These are phyloP conservation scores for Ganoderma boninense DNA, from an alignment of 1,284 basidiomycete species.

Conservation along the genomic window DNA sequence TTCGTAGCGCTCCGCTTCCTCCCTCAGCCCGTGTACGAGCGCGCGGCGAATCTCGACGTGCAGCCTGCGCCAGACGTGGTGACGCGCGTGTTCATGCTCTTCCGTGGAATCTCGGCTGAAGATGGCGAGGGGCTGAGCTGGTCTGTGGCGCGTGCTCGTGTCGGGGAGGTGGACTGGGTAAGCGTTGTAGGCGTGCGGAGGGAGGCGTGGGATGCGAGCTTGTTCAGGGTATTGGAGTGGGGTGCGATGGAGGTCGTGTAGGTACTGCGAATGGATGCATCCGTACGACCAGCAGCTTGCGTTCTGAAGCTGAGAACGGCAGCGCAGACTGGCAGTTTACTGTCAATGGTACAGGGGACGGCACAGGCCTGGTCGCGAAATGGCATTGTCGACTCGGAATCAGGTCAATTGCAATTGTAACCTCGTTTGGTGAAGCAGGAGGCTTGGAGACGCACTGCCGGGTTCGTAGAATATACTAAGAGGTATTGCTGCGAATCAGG, in stretches of 20 bases:
- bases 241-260: slow-evolving; percentile 47
- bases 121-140: slow-evolving; percentile 30
- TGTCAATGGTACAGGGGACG: no score
- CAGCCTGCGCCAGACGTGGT: slow-evolving; percentile 51
- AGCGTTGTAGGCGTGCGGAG: slow-evolving; percentile 39
- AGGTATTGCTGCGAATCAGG: no score
- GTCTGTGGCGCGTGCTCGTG: slow-evolving; percentile 31
- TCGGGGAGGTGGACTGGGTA: slow-evolving; percentile 28
- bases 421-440: no score
- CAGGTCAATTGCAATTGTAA: no score
- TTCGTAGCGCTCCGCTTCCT: slow-evolving; percentile 55
- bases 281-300: no score
- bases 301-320: no score
- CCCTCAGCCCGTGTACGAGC: slow-evolving; percentile 49
- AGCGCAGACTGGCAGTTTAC: no score
- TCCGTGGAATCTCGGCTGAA: slow-evolving; percentile 44
- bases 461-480: no score
- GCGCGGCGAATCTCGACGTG: slow-evolving; percentile 47
- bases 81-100: slow-evolving; percentile 57
- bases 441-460: no score
- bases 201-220: slow-evolving; percentile 25
- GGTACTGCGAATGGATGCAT: no score
- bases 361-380: no score
- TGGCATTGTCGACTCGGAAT: no score
- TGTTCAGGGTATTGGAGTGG: slow-evolving; percentile 49